Evolutionary conservation across 148 eudicot species (phyloP), one percentile per base, ranked within the genome.

Genomic region (Silene conica): DNA sequence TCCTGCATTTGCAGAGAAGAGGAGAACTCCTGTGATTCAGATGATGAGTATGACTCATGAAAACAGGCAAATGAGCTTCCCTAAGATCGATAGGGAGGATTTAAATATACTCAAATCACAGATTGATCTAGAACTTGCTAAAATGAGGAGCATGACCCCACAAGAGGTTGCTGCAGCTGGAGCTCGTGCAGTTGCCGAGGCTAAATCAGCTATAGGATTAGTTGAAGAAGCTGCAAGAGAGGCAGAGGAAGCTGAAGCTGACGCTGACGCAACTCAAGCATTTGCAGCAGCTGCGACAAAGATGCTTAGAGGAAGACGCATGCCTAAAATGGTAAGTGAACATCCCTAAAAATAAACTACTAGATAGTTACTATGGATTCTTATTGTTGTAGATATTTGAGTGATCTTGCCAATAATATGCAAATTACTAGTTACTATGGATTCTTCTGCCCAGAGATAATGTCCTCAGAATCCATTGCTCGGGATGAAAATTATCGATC

Each of bases 141-240:
- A 86, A 82, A 87, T 93, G 89, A 85, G 92, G 79, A 89, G 61
- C 74, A 93, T 90, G 98, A 89, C 86, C 75, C 89, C 96, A 41
- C 72, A 93, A 79, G 93, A 93, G 77, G 98, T 96, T n/a, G 90
- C 92, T 5, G 84, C 84, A 38, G 98, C 92, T 81, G 96, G 93
- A 31, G 93, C 96, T 60, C 92, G 79, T 72, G 98, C 98, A 25
- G 96, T 93, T 76, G 86, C 93, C 14, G 98, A 93, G 85, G 98
- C 98, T 20, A 96, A 93, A 80, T 85, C 88, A 68, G 96, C 96
- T 48, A 86, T 90, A 61, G 93, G 89, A 63, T 96, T 89, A 78
- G 98, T 96, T 41, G 96, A 90, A 84, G 96, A 93, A 75, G 98
- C 98, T 20, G 93, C 87, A 63, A 82, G 88, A 80, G 98, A 93